A percentile compares a stretch with the other conserved stretches of the same genome.
phyloP scores from a whole-genome alignment of 1,139 yeast species.

The Zygosaccharomyces pseudobailii region DNA sequence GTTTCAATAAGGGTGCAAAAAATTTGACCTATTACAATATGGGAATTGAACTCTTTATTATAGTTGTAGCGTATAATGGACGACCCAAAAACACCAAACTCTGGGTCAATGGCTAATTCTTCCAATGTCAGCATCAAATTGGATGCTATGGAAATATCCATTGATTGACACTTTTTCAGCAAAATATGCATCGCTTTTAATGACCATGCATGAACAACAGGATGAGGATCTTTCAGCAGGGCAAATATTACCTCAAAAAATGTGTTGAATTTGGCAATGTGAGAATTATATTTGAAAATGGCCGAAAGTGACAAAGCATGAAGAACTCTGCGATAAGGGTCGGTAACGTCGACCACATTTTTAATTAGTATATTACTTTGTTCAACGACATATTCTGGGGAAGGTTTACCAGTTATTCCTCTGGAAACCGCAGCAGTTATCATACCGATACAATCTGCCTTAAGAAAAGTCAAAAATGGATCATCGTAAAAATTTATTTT shows the following conservation, averaged over 20 bases:
- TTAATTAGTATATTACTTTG: constrained; percentile 53
- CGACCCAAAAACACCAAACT: constrained; percentile 47
- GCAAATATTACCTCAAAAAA: constrained; percentile 57
- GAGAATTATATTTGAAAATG: constrained; percentile 49
- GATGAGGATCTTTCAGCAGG: constrained; percentile 75
- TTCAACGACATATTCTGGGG: constrained; percentile 36
- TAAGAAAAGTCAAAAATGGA: constrained; percentile 43
- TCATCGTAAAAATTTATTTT: constrained; percentile 39
- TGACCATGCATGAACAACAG: constrained; percentile 71
- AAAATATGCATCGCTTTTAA: constrained; percentile 54
- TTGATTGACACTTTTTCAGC: constrained; percentile 53
- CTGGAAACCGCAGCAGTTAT: constrained; percentile 38
- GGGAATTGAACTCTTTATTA: constrained; percentile 41
- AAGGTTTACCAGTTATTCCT: constrained; percentile 24
- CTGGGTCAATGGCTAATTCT: constrained; percentile 46
- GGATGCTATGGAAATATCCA: constrained; percentile 38
- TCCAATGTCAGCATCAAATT: constrained; percentile 46
- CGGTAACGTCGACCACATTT: constrained; percentile 53
- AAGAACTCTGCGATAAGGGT: constrained; percentile 66
- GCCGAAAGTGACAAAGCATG: constrained; percentile 56
- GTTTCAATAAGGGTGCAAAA: constrained; percentile 41
- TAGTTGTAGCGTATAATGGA: constrained; percentile 45
- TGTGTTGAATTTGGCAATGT: constrained; percentile 39
- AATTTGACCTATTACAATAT: constrained; percentile 39
- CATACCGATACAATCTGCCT: constrained; percentile 67